Conservation (phyloP, 139 green algal species). For the Diplosphaera chodatii region DNA sequence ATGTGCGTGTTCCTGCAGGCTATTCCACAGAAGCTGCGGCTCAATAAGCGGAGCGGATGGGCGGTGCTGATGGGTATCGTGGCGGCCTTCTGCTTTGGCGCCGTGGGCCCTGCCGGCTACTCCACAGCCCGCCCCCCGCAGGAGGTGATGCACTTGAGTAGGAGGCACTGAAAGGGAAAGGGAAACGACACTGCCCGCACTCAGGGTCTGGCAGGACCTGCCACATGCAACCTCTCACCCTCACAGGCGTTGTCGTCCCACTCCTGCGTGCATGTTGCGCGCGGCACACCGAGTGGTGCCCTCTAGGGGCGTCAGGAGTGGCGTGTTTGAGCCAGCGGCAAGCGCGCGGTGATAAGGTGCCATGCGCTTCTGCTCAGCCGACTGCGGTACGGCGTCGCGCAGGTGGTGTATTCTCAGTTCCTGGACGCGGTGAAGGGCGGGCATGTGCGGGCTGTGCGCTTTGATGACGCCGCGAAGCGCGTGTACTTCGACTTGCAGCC, state of each 20-base stretch:
- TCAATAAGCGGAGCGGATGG: not conserved
- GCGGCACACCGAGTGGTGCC: no score
- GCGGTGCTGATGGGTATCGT: not conserved
- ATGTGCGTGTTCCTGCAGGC: not conserved
- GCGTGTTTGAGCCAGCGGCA: no score
- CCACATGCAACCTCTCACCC: no score
- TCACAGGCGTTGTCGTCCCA: no score
- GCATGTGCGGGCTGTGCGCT: conserved; percentile 44
- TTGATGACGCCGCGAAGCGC: conserved; percentile 53
- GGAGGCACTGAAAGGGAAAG: no score
- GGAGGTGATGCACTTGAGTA: no score
- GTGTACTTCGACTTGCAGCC: conserved; percentile 63
- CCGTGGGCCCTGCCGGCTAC: conserved; percentile 2
- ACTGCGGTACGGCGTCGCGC: not conserved
- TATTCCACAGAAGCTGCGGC: not conserved
- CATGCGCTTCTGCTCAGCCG: no score
- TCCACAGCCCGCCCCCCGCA: conserved; percentile 4
- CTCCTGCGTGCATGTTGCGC: no score
- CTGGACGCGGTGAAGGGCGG: conserved; percentile 49
- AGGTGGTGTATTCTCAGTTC: conserved; percentile 73
- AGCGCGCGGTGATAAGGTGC: no score
- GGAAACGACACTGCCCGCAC: no score
- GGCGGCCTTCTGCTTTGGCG: conserved; percentile 2
- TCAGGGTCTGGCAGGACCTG: no score
- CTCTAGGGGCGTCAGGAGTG: no score